Base-by-base conservation (phyloP, 345 rosid species). In the Crucihimalaya himalaica region DNA sequence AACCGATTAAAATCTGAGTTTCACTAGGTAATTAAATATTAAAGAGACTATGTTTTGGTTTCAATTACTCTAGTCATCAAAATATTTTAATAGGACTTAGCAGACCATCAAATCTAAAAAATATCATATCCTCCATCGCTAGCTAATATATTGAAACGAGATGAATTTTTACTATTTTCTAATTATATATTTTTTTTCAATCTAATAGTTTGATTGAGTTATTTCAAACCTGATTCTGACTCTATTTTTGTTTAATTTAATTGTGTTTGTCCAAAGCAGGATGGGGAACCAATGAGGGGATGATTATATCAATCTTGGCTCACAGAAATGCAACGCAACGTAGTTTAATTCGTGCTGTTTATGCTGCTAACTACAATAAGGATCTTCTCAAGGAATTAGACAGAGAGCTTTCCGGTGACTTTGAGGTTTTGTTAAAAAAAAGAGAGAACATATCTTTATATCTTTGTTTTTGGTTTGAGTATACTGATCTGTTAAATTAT, bases 261-360 rank as follows among this genome's bases (percentile, higher is more conserved):
- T 20, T 25, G 28, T 51, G 58, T 25, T 53, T 27, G 19, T 27
- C 34, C 18, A 53, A 6, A 27, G 71, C 79, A 93, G 98, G 98
- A 67, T 93, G 97, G 98, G 98, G 98, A 29, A 91, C 98, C 6
- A 82, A 93, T 57, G 98, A 93, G 75, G 73, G 71, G 2, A 53
- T 82, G 81, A 93, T 89, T 70, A 89, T 91, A 72, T 84, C 89
- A 39, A 86, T 93, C 61, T 72, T 93, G 86, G 92, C 92, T 64
- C 98, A 91, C 63, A 83, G 97, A 69, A 90, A 83, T 61, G 88
- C 96, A 11, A 79, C 78, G 3, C 98, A 91, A 35, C 96, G 97
- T 71, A 82, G 81, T 67, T 32, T 61, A 10, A 93, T 93, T 47
- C 84, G 86, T 20, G 77, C 83, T 56, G 66, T 76, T 70, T 93